Evolutionary conservation across 305 asterid genomes (phyloP), one percentile per base, ranked within the genome.

Genomic region (Rubia tinctorum): DNA sequence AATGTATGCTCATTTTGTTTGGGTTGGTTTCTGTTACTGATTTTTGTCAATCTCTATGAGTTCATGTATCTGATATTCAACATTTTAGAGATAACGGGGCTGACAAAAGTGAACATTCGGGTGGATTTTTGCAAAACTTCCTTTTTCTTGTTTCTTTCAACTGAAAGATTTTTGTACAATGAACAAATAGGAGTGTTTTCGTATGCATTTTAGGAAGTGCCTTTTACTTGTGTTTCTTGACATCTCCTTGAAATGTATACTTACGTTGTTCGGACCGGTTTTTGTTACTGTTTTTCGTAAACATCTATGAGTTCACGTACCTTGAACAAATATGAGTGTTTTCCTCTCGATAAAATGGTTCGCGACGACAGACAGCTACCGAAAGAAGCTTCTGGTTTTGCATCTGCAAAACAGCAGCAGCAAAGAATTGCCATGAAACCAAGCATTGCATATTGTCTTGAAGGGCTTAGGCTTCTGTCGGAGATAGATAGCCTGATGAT

Each of bases 361-460:
- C 88, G 88, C 66, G 97, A 89, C 73, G 82, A 95, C 82, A 78
- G 78, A 82, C 95, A 88, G 44, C 86, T 86, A 25, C 71, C 73
- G 12, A 83, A 80, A 78, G 83, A 72, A 17, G 88, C 93, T 59
- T 84, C 93, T 8, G 56, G 86, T 47, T 79, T 71, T 66, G 59
- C 49, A 68, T 81, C 82, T 56, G 68, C 79, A 61, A 89, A 86
- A 82, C 97, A 87, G 76, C 75, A 87, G 83, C 89, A 88, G 62
- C 96, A 78, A 64, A 86, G 74, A 7, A 60, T 89, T 59, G 96
- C 97, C 68, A 15, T 83, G 59, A 91, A 93, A 75, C 98, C 97
- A 44, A 89, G 87, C 58, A 73, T 89, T 76, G 88, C 82, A 67
- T 82, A 85, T 78, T 91, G 95, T 77, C 85, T 91, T 66, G 90